Evolutionary conservation across 345 rosid species (phyloP).

Genomic region (Hibiscus tridactylites): DNA sequence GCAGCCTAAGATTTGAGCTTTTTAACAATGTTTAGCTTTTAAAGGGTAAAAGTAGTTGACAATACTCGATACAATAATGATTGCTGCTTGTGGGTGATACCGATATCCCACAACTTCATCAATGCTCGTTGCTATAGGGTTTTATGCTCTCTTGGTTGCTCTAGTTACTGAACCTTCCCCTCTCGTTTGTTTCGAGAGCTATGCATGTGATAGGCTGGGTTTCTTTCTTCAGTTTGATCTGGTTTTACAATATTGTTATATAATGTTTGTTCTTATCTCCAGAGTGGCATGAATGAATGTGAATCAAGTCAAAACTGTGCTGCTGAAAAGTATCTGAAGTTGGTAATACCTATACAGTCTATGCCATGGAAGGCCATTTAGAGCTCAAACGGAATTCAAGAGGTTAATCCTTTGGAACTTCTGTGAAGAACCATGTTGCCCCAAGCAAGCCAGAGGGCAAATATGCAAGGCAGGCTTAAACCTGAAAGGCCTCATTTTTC

Average conservation of each 20-base stretch:
- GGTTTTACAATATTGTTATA: not conserved
- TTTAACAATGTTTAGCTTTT: not conserved
- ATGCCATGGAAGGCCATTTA: constrained; percentile 44
- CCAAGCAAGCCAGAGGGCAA: constrained; percentile 21
- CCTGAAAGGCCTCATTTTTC: constrained; percentile 34
- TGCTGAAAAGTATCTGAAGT: constrained; percentile 5
- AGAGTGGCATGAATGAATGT: constrained; percentile 7
- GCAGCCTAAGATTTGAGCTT: not conserved
- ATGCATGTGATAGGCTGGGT: not conserved
- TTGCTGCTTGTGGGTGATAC: not conserved
- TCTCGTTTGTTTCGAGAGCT: not conserved
- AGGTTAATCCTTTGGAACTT: constrained; percentile 22
- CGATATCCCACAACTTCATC: not conserved
- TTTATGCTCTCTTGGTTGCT: not conserved
- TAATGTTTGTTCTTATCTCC: constrained; percentile 1
- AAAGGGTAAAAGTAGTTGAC: not conserved
- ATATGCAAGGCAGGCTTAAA: constrained; percentile 31
- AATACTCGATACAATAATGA: not conserved
- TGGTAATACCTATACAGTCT: constrained; percentile 9
- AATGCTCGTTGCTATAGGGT: not conserved
- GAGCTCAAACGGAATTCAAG: constrained; percentile 26
- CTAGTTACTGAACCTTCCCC: not conserved
- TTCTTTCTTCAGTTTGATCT: not conserved
- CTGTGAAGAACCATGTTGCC: constrained; percentile 21
- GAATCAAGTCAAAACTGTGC: constrained; percentile 7